A percentile compares a stretch with the other conserved stretches of the same genome.
Evolutionary conservation across 1,284 basidiomycete genomes (phyloP).

Genomic region (Ustilago vetiveriae): DNA sequence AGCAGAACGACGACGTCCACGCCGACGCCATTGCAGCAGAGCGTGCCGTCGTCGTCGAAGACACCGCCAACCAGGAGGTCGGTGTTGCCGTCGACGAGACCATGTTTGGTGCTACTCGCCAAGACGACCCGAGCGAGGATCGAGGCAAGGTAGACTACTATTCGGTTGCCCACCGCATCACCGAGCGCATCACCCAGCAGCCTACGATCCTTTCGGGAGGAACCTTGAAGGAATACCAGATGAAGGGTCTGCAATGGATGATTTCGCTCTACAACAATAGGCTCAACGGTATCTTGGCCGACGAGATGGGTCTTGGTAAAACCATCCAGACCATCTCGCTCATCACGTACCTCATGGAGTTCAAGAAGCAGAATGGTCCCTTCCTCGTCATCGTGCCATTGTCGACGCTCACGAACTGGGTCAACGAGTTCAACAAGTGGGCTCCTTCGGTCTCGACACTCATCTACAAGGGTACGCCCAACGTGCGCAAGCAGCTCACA

Average conservation of each 20-base stretch:
- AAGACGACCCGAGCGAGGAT: slow-evolving; percentile 74
- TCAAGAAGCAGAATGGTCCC: slow-evolving; percentile 66
- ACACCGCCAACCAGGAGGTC: slow-evolving; percentile 57
- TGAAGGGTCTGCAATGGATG: slow-evolving; percentile 68
- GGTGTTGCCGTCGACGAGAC: slow-evolving; percentile 77
- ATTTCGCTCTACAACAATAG: slow-evolving; percentile 67
- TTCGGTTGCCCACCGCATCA: slow-evolving; percentile 90
- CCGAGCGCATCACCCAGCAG: slow-evolving; percentile 86
- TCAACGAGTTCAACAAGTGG: slow-evolving; percentile 67
- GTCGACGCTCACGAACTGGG: slow-evolving; percentile 67
- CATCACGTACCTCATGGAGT: slow-evolving; percentile 67
- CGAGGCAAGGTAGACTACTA: slow-evolving; percentile 89
- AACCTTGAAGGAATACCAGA: slow-evolving; percentile 66
- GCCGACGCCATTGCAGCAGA: slow-evolving; percentile 63
- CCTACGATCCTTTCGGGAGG: slow-evolving; percentile 78
- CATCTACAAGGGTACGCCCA: slow-evolving; percentile 66
- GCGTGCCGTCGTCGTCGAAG: slow-evolving; percentile 34
- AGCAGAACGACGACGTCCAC: slow-evolving; percentile 79
- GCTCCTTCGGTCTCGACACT: slow-evolving; percentile 63
- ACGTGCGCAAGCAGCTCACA: slow-evolving; percentile 61
- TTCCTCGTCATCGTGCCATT: slow-evolving; percentile 67
- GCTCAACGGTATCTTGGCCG: slow-evolving; percentile 66
- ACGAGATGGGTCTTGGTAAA: slow-evolving; percentile 68
- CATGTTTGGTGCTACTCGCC: slow-evolving; percentile 85
- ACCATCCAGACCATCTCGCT: slow-evolving; percentile 67